Conservation (phyloP, 805 yeast species). For the Wickerhamiella spandovensis region DNA sequence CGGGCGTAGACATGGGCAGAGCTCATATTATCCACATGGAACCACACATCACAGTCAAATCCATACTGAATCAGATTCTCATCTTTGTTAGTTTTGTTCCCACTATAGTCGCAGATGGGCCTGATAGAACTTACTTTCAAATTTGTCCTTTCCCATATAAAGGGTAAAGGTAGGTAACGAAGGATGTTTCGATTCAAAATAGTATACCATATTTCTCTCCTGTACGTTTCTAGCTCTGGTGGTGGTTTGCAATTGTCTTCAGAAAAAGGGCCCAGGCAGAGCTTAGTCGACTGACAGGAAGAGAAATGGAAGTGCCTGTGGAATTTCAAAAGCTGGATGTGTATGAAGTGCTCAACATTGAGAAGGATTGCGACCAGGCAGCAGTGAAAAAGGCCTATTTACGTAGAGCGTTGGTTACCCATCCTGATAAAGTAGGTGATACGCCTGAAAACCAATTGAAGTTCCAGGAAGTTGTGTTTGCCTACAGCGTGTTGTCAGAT, state of each 20-base stretch:
- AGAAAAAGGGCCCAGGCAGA: background rate
- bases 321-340: slow-evolving; percentile 21
- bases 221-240: too few species aligned
- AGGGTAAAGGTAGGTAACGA: slow-evolving; percentile 18
- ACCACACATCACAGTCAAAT: slow-evolving; percentile 54
- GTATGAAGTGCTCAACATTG: slow-evolving; percentile 19
- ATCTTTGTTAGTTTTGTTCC: slow-evolving; percentile 20
- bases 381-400: slow-evolving; percentile 58
- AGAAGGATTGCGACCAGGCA: slow-evolving; percentile 22
- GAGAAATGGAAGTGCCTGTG: slow-evolving; percentile 15
- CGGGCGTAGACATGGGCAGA: slow-evolving; percentile 69
- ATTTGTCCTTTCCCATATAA: slow-evolving; percentile 64
- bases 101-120: background rate
- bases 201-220: slow-evolving; percentile 31
- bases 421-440: slow-evolving; percentile 54
- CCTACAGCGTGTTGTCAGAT: slow-evolving; percentile 58
- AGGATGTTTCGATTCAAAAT: slow-evolving; percentile 25
- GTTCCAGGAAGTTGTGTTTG: slow-evolving; percentile 62
- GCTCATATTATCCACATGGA: slow-evolving; percentile 64
- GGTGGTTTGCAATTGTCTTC: too few species aligned
- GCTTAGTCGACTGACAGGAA: background rate
- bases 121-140: slow-evolving; percentile 34
- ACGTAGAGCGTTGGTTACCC: slow-evolving; percentile 46
- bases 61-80: slow-evolving; percentile 50
- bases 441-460: slow-evolving; percentile 25